Evolutionary conservation across 305 asterid species (phyloP), one percentile per base, ranked within the genome.

Genomic region (Solanum hybrid): DNA sequence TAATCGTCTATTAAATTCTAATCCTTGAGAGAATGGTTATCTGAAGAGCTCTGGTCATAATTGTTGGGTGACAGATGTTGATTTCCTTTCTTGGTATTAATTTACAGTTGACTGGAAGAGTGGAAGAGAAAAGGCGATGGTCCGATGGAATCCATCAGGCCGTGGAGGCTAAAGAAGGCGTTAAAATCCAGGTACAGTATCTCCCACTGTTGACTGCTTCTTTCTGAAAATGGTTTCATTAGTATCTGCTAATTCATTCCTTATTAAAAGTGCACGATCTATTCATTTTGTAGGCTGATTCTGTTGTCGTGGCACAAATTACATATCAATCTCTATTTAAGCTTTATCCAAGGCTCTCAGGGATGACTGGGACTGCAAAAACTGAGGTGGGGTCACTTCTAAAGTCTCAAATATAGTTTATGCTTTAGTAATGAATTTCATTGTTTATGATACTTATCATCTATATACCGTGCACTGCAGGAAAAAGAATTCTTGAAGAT

Each of bases 281-380:
- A 90, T 90, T 87, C 88, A 92, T 93, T 87, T 80, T 34, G 73
- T 91, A 98, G 99, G 98, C 98, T 90, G 99, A 96, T 92, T 95
- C 99, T 82, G 98, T 96, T 91, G 99, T 97, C 80, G 98, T 97
- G 92, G 99, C 99, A 79, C 99, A 98, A 97, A 96, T 98, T 90
- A 98, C 99, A 37, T 97, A 98, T 90, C 99, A 98, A 89, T 98
- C 99, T 86, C 95, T 98, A 79, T 98, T 97, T 93, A 98, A 98
- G 93, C 95, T 98, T 76, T 98, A 94, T 90, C 99, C 99, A n/a
- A 97, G 96, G 96, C 99, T 98, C 89, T 95, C 99, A 15, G 99
- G 99, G 93, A 98, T 98, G 99, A 98, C 99, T 32, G 99, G 99
- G 83, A 98, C 99, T 85, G 99, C 99, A 89, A 98, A 98, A 94